phyloP scores from a whole-genome alignment of 2,329 filamentous ascomycete genomes.

The Aspergillus sp. region DNA sequence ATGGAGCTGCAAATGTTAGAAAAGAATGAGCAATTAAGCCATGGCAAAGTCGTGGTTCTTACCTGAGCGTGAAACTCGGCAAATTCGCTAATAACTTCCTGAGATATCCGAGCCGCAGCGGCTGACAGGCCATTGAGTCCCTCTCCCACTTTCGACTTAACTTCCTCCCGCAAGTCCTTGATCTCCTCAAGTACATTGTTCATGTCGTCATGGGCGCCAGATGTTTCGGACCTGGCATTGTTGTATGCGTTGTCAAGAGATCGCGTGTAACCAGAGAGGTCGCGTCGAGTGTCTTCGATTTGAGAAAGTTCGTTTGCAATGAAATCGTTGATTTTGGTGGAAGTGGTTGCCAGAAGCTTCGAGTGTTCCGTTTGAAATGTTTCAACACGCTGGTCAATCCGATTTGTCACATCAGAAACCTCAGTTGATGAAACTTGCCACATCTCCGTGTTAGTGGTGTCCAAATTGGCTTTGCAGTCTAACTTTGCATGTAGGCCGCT shows the following conservation, averaged over 20 bases:
- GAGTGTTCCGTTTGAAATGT: slow-evolving; percentile 73
- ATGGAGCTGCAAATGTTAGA: slow-evolving; percentile 60
- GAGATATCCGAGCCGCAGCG: slow-evolving; percentile 84
- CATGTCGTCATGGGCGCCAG: slow-evolving; percentile 74
- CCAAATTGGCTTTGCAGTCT: slow-evolving; percentile 78
- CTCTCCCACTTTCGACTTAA: slow-evolving; percentile 81
- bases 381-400: slow-evolving; percentile 74
- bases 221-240: slow-evolving; percentile 57
- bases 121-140: slow-evolving; percentile 79
- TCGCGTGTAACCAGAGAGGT: slow-evolving; percentile 68
- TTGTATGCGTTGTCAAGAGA: slow-evolving; percentile 67
- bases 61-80: slow-evolving; percentile 74
- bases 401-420: slow-evolving; percentile 71
- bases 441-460: slow-evolving; percentile 71
- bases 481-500: slow-evolving; percentile 82
- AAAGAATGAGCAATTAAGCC: neutral
- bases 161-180: slow-evolving; percentile 80
- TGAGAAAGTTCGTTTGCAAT: slow-evolving; percentile 72
- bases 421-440: slow-evolving; percentile 77
- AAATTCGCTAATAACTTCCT: slow-evolving; percentile 83
- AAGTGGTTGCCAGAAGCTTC: slow-evolving; percentile 66
- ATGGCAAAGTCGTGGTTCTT: slow-evolving; percentile 18
- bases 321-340: slow-evolving; percentile 72
- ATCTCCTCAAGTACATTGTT: slow-evolving; percentile 91
- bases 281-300: slow-evolving; percentile 66